phyloP scores from a whole-genome alignment of 306 rosid genomes.

The Medicago arabica region DNA sequence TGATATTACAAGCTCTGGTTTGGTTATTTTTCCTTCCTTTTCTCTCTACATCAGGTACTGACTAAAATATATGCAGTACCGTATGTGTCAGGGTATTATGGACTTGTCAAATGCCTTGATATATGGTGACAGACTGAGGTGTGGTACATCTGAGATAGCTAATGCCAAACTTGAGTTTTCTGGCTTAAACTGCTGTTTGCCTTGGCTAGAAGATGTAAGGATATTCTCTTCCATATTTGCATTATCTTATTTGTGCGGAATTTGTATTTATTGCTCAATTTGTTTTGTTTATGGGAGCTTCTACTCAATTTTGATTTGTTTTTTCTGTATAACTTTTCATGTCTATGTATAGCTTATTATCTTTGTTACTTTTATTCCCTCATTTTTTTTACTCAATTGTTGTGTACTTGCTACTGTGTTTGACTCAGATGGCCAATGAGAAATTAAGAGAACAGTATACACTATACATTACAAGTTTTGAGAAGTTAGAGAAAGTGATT shows the following conservation, averaged over 20 bases:
- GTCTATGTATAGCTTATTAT: not conserved
- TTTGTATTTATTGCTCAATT: conserved; percentile 7
- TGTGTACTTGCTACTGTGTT: not conserved
- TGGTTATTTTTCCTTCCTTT: conserved; percentile 34
- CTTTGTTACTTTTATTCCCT: not conserved
- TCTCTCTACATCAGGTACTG: conserved; percentile 40
- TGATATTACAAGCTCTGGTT: conserved; percentile 13
- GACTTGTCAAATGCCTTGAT: conserved; percentile 90
- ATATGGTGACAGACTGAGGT: conserved; percentile 86
- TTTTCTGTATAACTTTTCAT: not conserved
- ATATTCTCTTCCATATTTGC: conserved; percentile 31
- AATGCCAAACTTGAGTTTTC: conserved; percentile 68
- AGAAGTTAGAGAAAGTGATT: not conserved
- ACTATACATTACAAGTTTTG: not conserved
- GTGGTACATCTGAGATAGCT: conserved; percentile 87
- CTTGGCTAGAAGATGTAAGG: conserved; percentile 79
- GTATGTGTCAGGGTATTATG: conserved; percentile 94
- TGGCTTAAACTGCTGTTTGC: conserved; percentile 53
- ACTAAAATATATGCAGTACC: conserved; percentile 67
- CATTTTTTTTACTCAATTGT: not conserved
- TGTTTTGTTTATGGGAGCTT: conserved; percentile 1
- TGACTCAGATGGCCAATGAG: not conserved
- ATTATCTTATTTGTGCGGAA: conserved; percentile 17
- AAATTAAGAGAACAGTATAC: not conserved
- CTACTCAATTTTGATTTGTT: conserved; percentile 11